phyloP scores from a whole-genome alignment of 1,139 yeast species.

The Suhomyces bolitotheri region DNA sequence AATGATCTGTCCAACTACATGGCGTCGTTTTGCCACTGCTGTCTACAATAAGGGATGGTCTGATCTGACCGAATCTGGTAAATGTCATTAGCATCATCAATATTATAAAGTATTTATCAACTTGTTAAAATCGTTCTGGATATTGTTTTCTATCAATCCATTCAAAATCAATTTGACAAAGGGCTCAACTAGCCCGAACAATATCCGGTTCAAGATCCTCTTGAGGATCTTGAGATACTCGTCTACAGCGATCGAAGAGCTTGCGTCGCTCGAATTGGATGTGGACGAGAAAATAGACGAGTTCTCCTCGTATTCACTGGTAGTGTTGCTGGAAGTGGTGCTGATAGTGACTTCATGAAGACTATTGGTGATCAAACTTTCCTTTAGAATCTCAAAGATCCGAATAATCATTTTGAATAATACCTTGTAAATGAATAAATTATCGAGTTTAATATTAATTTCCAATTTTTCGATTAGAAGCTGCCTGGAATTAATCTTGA shows the following conservation, averaged over 20 bases:
- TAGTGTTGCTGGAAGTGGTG: constrained; percentile 2
- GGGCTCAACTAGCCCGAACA: constrained; percentile 42
- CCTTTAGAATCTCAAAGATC: constrained; percentile 27
- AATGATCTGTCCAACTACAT: neutral
- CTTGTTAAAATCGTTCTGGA: constrained; percentile 33
- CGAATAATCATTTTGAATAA: constrained; percentile 33
- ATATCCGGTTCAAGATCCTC: constrained; percentile 32
- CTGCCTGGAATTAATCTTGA: constrained; percentile 43
- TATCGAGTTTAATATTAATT: constrained; percentile 44
- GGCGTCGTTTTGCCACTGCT: too few species aligned
- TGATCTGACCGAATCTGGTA: too few species aligned
- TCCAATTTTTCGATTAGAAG: constrained; percentile 48
- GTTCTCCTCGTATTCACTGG: constrained; percentile 17
- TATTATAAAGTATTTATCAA: constrained; percentile 29
- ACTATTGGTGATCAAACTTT: constrained; percentile 12
- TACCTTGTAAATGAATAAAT: constrained; percentile 41
- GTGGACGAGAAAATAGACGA: constrained; percentile 41
- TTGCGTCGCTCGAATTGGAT: constrained; percentile 28
- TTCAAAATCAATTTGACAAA: constrained; percentile 33
- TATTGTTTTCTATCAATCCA: constrained; percentile 33
- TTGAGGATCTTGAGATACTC: constrained; percentile 36
- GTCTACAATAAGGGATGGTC: too few species aligned
- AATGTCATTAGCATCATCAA: too few species aligned
- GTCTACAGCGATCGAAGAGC: constrained; percentile 28
- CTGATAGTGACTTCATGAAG: constrained; percentile 4